Base-by-base conservation (phyloP, 352 stramenopile genomes). In the Globisporangium apiculatum region DNA sequence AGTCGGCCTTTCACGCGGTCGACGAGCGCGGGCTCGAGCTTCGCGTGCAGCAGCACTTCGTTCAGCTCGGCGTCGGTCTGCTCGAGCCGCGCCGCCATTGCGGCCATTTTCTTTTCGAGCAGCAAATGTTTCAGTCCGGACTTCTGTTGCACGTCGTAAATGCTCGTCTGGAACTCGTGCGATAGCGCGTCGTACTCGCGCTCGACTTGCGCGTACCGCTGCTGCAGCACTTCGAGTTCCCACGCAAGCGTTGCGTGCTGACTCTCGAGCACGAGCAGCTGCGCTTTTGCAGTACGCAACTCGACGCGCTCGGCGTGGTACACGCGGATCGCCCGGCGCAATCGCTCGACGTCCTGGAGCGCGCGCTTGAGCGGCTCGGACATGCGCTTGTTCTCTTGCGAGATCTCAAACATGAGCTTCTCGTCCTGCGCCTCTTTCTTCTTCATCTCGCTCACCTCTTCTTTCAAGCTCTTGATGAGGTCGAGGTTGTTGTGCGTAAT, bases 401-500 rank as follows among this genome's bases (percentile, higher is more conserved):
- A 90, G 60, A 98, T 97, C 65, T 98, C 90, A 55, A 95, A 93
- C 79, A 99, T 95, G 53, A 90, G 75, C 61, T 96, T 95, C 63
- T 98, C 87, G 66, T 98, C 95, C 61, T 89, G 76, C 18, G 87
- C 87, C 71, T 99, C 91, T 64, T 97, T 94, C 62, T 97, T 97
- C 68, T 95, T 92, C 81, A 98, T 95, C 56, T 97, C 86, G 15
- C 71, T 71, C 35, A 98, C 89, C 62, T 98, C 93, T 69, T 98
- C 96, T 61, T 98, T 98, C 7, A 98, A 70, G 6, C 70, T 89
- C 65, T 97, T 97, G 79, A 98, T 98, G 31, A 98, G 68, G 59
- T 98, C 94, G n/a, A 98, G 66, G 68, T 98, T 98, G 67, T 97
- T 98, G 71, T 98, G 94, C 45, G 92, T 98, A 61, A 98, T 98